Conservation (phyloP, 2,329 filamentous ascomycete species). For the Cyphellophora europaea region DNA sequence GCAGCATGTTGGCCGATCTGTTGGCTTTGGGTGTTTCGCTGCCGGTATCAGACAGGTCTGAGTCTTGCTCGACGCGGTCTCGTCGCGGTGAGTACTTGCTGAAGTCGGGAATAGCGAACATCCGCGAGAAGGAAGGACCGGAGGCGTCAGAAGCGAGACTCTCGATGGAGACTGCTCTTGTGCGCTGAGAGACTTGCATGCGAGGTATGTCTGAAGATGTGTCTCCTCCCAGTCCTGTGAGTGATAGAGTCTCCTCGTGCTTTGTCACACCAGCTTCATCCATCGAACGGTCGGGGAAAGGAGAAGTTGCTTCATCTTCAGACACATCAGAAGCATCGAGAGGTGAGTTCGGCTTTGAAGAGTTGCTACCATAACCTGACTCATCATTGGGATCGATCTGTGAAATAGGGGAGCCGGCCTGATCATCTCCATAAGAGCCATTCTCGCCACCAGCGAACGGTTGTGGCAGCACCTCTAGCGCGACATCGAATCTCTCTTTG, state of each 20-base stretch:
- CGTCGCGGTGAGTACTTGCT: background rate
- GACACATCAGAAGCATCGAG: too few species aligned
- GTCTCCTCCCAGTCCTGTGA: background rate
- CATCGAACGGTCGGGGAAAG: background rate
- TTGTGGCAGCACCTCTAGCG: conserved; percentile 11
- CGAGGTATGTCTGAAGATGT: too few species aligned
- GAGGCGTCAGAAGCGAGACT: background rate
- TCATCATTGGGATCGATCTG: too few species aligned
- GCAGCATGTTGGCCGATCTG: too few species aligned
- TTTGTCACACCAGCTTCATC: background rate
- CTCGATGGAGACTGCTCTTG: too few species aligned
- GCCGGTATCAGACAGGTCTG: too few species aligned
- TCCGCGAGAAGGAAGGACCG: background rate
- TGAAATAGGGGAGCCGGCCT: too few species aligned
- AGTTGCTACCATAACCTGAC: too few species aligned
- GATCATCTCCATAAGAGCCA: conserved; percentile 9
- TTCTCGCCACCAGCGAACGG: conserved; percentile 9
- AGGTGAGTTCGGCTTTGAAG: too few species aligned
- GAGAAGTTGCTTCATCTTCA: background rate
- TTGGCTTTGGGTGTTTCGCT: too few species aligned
- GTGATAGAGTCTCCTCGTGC: background rate
- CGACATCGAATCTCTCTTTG: conserved; percentile 12
- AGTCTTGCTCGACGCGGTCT: conserved; percentile 1
- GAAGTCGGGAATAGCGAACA: background rate
- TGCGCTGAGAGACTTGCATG: too few species aligned